phyloP scores from a whole-genome alignment of 108 stramenopile species.

The Aureococcus anophagefferens region DNA sequence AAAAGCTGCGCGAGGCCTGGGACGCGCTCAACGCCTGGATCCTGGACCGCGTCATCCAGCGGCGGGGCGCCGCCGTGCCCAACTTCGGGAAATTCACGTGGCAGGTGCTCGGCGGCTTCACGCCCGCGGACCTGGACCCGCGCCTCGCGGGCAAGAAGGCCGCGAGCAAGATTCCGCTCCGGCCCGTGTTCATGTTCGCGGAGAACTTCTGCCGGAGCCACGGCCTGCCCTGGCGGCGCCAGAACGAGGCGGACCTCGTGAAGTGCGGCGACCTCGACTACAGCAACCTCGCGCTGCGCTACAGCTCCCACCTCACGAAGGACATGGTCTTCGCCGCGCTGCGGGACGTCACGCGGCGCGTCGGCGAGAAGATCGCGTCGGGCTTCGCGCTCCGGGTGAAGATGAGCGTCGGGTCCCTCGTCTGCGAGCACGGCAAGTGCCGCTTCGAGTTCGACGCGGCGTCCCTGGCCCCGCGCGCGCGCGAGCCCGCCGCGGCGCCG shows the following conservation, averaged over 20 bases:
- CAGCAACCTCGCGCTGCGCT: conserved; percentile 5
- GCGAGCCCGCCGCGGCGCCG: no score
- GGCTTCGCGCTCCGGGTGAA: not conserved
- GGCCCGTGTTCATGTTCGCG: conserved; percentile 2
- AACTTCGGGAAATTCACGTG: conserved; percentile 8
- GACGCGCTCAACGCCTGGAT: conserved; percentile 6
- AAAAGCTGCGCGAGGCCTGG: not conserved
- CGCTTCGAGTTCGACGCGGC: conserved; percentile 3
- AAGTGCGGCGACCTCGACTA: not conserved
- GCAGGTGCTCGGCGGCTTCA: not conserved
- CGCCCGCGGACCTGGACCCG: not conserved
- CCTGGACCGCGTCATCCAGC: not conserved
- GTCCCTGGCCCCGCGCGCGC: not conserved
- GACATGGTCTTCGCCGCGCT: conserved; percentile 7
- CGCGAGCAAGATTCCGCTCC: not conserved
- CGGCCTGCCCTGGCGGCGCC: not conserved
- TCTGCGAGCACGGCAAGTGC: no score
- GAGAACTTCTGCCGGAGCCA: not conserved
- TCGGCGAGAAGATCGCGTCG: conserved; percentile 4
- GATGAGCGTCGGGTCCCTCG: no score
- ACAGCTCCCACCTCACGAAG: conserved; percentile 6
- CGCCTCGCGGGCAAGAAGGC: not conserved
- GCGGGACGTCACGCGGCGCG: not conserved
- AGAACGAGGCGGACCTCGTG: not conserved
- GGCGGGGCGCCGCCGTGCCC: conserved; percentile 2